These are phyloP conservation scores for Papiliotrema flavescens DNA, from an alignment of 1,284 basidiomycete species.

Conservation along the genomic window DNA sequence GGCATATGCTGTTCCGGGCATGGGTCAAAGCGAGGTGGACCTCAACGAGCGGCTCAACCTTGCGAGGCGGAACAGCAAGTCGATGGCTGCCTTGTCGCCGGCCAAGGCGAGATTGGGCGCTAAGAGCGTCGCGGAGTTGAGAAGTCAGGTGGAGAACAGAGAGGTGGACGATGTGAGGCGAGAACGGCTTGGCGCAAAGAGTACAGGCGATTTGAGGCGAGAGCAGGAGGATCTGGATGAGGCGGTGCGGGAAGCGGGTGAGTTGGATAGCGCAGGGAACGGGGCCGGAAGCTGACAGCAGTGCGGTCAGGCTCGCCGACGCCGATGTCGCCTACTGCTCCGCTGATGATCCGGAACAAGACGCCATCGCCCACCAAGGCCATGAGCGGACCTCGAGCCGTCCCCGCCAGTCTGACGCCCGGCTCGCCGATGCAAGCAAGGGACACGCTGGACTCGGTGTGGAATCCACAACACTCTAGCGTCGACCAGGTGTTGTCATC, in stretches of 20 bases:
- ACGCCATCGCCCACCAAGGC: slow-evolving; percentile 25
- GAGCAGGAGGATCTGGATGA: neutral
- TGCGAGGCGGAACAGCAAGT: slow-evolving; percentile 73
- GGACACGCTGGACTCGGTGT: too few relatives aligned
- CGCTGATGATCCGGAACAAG: slow-evolving; percentile 25
- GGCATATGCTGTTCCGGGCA: neutral
- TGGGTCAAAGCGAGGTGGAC: slow-evolving; percentile 57
- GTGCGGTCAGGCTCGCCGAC: slow-evolving; percentile 6
- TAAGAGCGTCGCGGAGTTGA: slow-evolving; percentile 20
- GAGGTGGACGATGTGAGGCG: slow-evolving; percentile 4
- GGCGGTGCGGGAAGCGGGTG: slow-evolving; percentile 4
- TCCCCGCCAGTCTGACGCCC: too few relatives aligned
- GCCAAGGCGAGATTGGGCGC: slow-evolving; percentile 8
- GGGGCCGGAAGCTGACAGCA: slow-evolving; percentile 4
- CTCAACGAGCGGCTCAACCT: slow-evolving; percentile 68
- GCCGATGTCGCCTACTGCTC: slow-evolving; percentile 16
- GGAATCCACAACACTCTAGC: neutral
- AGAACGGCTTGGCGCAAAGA: slow-evolving; percentile 1
- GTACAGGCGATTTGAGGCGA: slow-evolving; percentile 1
- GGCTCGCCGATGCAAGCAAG: too few relatives aligned
- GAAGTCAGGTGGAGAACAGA: slow-evolving; percentile 15
- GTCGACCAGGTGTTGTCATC: neutral
- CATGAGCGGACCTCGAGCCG: neutral
- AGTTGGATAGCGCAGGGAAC: slow-evolving; percentile 9
- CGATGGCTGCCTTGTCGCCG: slow-evolving; percentile 27